phyloP scores from a whole-genome alignment of 176 grass and related monocot genomes.

The Hordeum marinum region DNA sequence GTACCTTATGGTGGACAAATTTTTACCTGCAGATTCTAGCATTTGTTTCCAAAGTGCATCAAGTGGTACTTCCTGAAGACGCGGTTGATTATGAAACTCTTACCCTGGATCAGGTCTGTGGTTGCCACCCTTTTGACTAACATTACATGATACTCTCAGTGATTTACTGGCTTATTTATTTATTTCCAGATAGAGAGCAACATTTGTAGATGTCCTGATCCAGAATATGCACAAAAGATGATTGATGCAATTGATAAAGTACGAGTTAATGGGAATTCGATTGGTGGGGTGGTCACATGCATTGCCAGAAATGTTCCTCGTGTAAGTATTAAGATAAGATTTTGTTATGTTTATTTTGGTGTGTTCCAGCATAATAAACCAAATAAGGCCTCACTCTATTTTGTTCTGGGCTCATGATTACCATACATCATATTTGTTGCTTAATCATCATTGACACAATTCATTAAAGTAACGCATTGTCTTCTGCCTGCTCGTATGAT shows the following conservation, averaged over 20 bases:
- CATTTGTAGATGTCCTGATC: slow-evolving; percentile 90
- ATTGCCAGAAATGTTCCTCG: slow-evolving; percentile 96
- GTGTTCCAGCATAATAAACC: not conserved
- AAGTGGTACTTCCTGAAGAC: slow-evolving; percentile 87
- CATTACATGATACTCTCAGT: slow-evolving; percentile 3
- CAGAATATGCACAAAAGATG: slow-evolving; percentile 97
- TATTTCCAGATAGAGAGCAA: slow-evolving; percentile 92
- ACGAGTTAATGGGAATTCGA: slow-evolving; percentile 80
- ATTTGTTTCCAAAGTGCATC: slow-evolving; percentile 98
- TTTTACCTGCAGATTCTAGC: slow-evolving; percentile 56
- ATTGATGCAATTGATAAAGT: slow-evolving; percentile 88
- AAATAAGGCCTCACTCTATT: not conserved
- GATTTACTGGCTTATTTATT: slow-evolving; percentile 31
- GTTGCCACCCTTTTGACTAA: slow-evolving; percentile 4
- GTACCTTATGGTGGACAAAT: slow-evolving; percentile 1
- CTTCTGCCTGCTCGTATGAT: slow-evolving; percentile 12
- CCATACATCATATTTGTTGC: not conserved
- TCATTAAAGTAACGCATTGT: not conserved
- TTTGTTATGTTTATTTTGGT: slow-evolving; percentile 18
- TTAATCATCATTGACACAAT: not conserved
- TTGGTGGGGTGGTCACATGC: slow-evolving; percentile 95
- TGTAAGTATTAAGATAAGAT: slow-evolving; percentile 43
- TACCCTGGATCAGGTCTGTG: slow-evolving; percentile 71
- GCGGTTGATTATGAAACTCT: slow-evolving; percentile 77
- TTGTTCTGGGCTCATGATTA: not conserved